Evolutionary conservation across 2,329 filamentous ascomycete species (phyloP), one percentile per base, ranked within the genome.

Genomic region (Pseudogymnoascus sp.): DNA sequence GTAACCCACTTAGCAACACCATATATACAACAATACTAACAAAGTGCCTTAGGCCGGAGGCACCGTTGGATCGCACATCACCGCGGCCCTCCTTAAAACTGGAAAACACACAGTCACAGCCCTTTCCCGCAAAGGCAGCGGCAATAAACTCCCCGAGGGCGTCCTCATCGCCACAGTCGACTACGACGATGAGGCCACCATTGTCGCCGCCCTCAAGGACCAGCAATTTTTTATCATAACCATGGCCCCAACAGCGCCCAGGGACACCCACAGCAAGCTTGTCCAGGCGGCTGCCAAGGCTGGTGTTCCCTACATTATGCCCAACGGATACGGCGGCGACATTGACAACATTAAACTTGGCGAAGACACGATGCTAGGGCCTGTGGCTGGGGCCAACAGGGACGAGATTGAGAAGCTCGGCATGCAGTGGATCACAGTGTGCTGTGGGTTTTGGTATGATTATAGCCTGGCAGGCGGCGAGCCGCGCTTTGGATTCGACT

Each of bases 211-310:
- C 2, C 77, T 87, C 2, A 69, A 74, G 31, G 82, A 76, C 64
- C 82, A 86, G 65, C 78, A 87, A n/a, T 79, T 79, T 39, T 74
- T 87, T 2, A 75, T 86, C 67, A 85, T 86, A 62, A 83, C 83
- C 8, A 70, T 87, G 64, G 66, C 76, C 10, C 70, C 73, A 0
- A 66, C 59, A 0, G 82, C 80, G 0, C 75, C 81, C 0, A 71
- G 65, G 0, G 79, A 80, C 8, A 77, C 77, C 1, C 78, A 84
- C 47, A 69, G 68, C 62, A 81, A 81, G 65, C 74, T 87, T 16
- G 73, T 86, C 65, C 71, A 75, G 5, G 84, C 84, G 0, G 84
- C 84, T 0, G 80, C 78, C 4, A 78, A 79, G 36, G 83, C 84
- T 0, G 79, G 79, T 1, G 77, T 87, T 1, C 75, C 77, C 1